A percentile compares a stretch with the other conserved stretches of the same genome.
phyloP scores from a whole-genome alignment of 345 rosid genomes.

The Erodium maritimum region DNA sequence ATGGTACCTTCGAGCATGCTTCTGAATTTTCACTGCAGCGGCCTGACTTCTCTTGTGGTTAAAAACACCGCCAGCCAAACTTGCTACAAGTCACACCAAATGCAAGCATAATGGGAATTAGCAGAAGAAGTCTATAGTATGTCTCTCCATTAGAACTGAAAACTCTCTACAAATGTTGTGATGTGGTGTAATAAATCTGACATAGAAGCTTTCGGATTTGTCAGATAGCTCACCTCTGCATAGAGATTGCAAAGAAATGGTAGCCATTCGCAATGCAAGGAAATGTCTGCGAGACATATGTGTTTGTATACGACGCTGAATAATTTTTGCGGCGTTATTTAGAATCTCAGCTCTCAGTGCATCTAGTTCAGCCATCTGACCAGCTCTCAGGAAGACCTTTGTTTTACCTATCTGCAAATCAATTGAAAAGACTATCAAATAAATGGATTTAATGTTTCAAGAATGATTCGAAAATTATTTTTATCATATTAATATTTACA shows the following conservation, averaged over 20 bases:
- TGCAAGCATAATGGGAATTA: too few relatives aligned
- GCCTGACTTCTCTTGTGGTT: conserved; percentile 38
- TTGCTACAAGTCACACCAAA: conserved; percentile 26
- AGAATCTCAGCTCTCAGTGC: conserved; percentile 76
- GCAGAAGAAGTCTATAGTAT: too few relatives aligned
- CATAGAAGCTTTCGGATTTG: too few relatives aligned
- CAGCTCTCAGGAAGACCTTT: conserved; percentile 88
- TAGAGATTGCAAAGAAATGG: conserved; percentile 16
- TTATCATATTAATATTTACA: background rate
- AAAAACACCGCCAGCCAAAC: conserved; percentile 46
- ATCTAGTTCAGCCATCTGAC: conserved; percentile 99
- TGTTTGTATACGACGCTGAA: conserved; percentile 68
- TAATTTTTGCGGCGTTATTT: conserved; percentile 64
- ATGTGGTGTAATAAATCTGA: too few relatives aligned
- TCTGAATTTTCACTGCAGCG: conserved; percentile 64
- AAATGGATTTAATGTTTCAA: too few relatives aligned
- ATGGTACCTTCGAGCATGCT: conserved; percentile 35
- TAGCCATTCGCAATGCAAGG: conserved; percentile 49
- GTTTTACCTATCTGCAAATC: conserved; percentile 79
- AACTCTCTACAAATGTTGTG: too few relatives aligned
- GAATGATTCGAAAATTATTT: too few relatives aligned
- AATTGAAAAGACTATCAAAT: conserved; percentile 10
- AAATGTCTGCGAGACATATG: conserved; percentile 61
- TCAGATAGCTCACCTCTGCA: too few relatives aligned
- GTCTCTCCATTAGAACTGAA: too few relatives aligned